A percentile compares a stretch with the other conserved stretches of the same genome.
Conservation (phyloP, 2,329 filamentous ascomycete genomes). For the Metarhizium guizhouense region DNA sequence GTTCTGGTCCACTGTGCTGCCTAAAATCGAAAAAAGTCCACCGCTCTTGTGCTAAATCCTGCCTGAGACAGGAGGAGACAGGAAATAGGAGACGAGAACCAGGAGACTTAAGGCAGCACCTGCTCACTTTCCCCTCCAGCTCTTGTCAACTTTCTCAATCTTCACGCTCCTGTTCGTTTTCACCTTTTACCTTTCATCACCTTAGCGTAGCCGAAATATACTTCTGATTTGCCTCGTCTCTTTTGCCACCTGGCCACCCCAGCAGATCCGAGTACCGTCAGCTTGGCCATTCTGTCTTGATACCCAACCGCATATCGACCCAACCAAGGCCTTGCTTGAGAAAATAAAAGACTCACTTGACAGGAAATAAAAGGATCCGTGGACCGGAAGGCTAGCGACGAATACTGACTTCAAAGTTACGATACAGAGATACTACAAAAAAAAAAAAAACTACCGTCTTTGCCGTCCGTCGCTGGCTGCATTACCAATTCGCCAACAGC, state of each 20-base stretch:
- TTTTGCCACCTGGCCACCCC: slow-evolving; percentile 2
- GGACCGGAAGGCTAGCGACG: background rate
- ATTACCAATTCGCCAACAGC: background rate
- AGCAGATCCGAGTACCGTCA: background rate
- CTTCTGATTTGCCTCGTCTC: background rate
- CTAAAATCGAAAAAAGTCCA: background rate
- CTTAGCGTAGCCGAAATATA: slow-evolving; percentile 9
- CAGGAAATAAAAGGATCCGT: background rate
- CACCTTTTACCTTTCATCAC: background rate
- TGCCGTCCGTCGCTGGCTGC: background rate
- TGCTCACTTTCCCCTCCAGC: background rate
- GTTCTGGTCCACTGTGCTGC: background rate
- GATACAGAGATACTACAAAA: background rate
- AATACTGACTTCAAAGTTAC: background rate
- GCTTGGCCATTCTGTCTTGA: slow-evolving; percentile 5
- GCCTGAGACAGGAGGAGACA: background rate
- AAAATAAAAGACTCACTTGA: background rate
- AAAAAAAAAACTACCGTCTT: background rate
- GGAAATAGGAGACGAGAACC: background rate
- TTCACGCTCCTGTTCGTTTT: background rate
- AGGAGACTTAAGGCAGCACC: background rate
- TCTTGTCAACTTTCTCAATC: background rate
- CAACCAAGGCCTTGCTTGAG: slow-evolving; percentile 5
- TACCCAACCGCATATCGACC: slow-evolving; percentile 12
- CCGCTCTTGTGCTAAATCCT: background rate